Conservation (phyloP, 2,329 filamentous ascomycete species). For the Venturia aucupariae region DNA sequence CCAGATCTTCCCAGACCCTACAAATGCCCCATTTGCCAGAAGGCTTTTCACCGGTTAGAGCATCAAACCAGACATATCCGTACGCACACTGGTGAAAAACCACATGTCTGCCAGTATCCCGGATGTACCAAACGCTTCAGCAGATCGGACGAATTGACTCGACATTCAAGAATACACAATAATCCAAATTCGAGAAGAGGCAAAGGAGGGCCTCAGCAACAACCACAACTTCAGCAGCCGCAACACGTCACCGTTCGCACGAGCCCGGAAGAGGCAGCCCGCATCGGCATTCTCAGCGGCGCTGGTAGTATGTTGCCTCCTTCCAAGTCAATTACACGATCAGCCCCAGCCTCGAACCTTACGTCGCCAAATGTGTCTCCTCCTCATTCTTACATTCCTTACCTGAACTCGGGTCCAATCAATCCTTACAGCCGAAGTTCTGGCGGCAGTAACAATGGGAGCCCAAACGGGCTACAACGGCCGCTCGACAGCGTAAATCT, state of each 20-base stretch:
- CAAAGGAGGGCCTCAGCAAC: slow-evolving; percentile 46
- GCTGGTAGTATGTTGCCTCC: slow-evolving; percentile 60
- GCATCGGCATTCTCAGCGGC: slow-evolving; percentile 41
- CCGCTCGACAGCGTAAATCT: slow-evolving; percentile 58
- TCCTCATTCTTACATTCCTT: slow-evolving; percentile 62
- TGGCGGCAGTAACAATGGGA: slow-evolving; percentile 23
- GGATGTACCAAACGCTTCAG: slow-evolving; percentile 97
- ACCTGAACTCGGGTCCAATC: slow-evolving; percentile 43
- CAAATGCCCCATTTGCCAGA: slow-evolving; percentile 97
- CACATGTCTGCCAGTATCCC: slow-evolving; percentile 88
- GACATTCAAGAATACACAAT: slow-evolving; percentile 96
- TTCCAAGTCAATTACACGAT: slow-evolving; percentile 72
- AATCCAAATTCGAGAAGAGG: slow-evolving; percentile 94
- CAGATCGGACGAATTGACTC: slow-evolving; percentile 89
- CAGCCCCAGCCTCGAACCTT: slow-evolving; percentile 76
- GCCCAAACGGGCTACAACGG: slow-evolving; percentile 40
- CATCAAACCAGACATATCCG: slow-evolving; percentile 89
- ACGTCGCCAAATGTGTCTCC: slow-evolving; percentile 95
- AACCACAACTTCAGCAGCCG: slow-evolving; percentile 31
- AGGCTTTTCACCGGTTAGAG: slow-evolving; percentile 96
- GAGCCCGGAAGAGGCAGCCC: slow-evolving; percentile 42
- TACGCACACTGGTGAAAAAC: slow-evolving; percentile 97
- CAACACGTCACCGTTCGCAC: slow-evolving; percentile 53
- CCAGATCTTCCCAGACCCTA: slow-evolving; percentile 90
- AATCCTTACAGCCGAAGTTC: slow-evolving; percentile 44